Conservation (phyloP, 1,284 basidiomycete genomes). For the Coriolopsis trogii region DNA sequence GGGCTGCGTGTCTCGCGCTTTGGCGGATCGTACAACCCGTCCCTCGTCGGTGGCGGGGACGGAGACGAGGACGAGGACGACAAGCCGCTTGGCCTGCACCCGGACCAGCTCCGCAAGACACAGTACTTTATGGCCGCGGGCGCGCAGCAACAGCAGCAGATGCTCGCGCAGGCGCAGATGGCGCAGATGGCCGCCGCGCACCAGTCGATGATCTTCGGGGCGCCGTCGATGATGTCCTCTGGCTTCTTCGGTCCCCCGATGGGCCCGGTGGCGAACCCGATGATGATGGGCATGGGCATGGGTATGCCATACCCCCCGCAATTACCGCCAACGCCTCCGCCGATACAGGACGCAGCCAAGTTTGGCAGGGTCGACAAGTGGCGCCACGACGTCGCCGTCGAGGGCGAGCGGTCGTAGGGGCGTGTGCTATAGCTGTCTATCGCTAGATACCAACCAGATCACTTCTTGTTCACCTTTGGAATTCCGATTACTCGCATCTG, state of each 20-base stretch:
- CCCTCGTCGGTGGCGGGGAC: conserved; percentile 17
- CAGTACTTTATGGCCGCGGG: conserved; percentile 67
- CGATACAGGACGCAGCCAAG: conserved; percentile 63
- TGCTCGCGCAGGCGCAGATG: conserved; percentile 76
- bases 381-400: conserved; percentile 75
- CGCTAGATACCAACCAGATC: conserved; percentile 1
- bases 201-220: conserved; percentile 70
- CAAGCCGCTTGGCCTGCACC: conserved; percentile 67
- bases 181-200: conserved; percentile 55
- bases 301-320: too few species aligned
- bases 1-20: conserved; percentile 57
- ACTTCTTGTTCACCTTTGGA: conserved; percentile 1
- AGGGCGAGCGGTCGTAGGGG: conserved; percentile 44
- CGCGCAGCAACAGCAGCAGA: conserved; percentile 61
- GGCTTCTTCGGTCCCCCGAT: conserved; percentile 62
- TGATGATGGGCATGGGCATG: conserved; percentile 64
- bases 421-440: neutral
- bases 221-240: conserved; percentile 65
- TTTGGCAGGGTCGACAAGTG: conserved; percentile 74
- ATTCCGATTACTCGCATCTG: neutral
- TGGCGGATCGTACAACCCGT: conserved; percentile 12
- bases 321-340: conserved; percentile 53
- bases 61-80: conserved; percentile 45
- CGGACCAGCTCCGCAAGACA: conserved; percentile 75
- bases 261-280: conserved; percentile 47